These are phyloP conservation scores for Wickerhamomyces sp. DNA, from an alignment of 1,139 yeast genomes.

Conservation along the genomic window DNA sequence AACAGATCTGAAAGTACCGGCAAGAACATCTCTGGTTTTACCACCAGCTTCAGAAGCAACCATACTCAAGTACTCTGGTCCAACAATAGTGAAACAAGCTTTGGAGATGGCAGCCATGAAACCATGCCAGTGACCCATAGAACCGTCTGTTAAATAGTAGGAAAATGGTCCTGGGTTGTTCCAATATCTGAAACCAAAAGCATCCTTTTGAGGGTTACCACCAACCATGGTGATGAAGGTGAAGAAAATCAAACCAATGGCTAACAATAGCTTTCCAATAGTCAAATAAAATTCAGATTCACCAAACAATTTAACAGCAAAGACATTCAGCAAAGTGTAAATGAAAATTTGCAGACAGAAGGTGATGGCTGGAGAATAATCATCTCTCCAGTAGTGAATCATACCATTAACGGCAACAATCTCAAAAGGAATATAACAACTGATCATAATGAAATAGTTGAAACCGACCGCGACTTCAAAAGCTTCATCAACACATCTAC, in stretches of 20 bases:
- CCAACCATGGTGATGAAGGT: constrained; percentile 78
- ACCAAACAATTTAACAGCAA: constrained; percentile 49
- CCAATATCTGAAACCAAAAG: constrained; percentile 69
- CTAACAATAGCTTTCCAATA: constrained; percentile 58
- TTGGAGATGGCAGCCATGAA: constrained; percentile 57
- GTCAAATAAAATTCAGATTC: constrained; percentile 45
- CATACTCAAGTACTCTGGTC: constrained; percentile 65
- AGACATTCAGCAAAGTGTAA: constrained; percentile 37
- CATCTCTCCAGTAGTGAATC: constrained; percentile 52
- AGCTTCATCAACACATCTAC: constrained; percentile 58
- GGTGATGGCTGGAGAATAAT: constrained; percentile 44
- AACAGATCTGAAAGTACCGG: constrained; percentile 42
- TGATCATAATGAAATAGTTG: constrained; percentile 70
- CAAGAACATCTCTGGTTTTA: constrained; percentile 43
- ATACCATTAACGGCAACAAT: constrained; percentile 72
- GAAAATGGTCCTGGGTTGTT: constrained; percentile 50
- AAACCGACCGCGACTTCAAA: constrained; percentile 72
- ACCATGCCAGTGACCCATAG: constrained; percentile 57
- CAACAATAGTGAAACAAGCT: constrained; percentile 69
- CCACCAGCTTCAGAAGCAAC: constrained; percentile 46
- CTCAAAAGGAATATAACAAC: constrained; percentile 69
- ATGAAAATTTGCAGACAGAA: constrained; percentile 48
- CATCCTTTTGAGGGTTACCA: constrained; percentile 66
- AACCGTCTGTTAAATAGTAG: constrained; percentile 41
- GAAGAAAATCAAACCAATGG: constrained; percentile 65